Evolutionary conservation across 495 filamentous ascomycete genomes (phyloP), one percentile per base, ranked within the genome.

Genomic region (Aspergillus avenaceus): DNA sequence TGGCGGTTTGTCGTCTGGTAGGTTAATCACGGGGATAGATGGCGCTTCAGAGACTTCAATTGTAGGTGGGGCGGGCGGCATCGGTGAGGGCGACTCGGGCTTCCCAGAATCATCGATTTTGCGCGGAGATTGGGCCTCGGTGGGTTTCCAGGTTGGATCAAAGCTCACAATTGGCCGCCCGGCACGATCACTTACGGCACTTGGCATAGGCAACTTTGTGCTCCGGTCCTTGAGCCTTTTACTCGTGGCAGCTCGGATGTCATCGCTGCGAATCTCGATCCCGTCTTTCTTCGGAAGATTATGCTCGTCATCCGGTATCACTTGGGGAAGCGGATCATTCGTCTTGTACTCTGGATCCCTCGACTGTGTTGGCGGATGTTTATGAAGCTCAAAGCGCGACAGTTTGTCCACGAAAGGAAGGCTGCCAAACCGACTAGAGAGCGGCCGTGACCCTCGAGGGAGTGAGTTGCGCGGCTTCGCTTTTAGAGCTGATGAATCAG

Each of bases 81-180:
- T 55, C 24, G 67, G 62, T 6, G 62, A 50, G 25, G 59, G 34
- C 7, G 60, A 54, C 19, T 45, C 56, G 6, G 41, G 54, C 23
- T 23, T 38, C 5, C 8, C 38, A 27, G 48, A 13, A 11, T 26
- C 45, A 27, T 58, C 52, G 12, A 51, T 59, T 8, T 63, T 47
- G 5, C 29, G 31, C 26, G 49, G 40, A 41, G 56, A 45, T 55
- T 64, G 21, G 41, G 66, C 52, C 50, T 70, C 65, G 8, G 42
- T 74, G 47, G 88, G 81, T 70, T 84, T 86, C 90, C 88, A 93
- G 66, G 84, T 74, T 56, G 73, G 75, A 64, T 91, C 81, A 74
- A 96, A 96, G 77, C 91, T 96, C 72, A 96, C 89, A 66, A 96
- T 96, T 44, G 90, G 91, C 59, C 91, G 81, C 45, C 88, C 87